phyloP scores from a whole-genome alignment of 306 rosid species.

The Cucurbita ficifolia region DNA sequence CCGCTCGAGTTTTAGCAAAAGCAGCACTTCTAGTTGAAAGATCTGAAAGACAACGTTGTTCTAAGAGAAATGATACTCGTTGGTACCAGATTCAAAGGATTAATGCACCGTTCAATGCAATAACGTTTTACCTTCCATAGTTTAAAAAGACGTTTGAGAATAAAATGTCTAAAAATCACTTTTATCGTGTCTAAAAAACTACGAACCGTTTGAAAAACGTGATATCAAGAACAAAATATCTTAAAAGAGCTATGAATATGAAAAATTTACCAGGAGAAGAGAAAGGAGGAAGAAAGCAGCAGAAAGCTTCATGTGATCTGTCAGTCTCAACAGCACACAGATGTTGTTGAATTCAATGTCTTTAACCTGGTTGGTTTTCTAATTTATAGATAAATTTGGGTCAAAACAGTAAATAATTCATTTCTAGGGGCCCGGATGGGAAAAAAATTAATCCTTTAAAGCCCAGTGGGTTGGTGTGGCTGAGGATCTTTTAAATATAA shows the following conservation, averaged over 20 bases:
- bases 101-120: too few species aligned
- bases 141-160: not conserved
- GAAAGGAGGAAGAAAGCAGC: slow-evolving; percentile 6
- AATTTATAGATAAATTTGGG: not conserved
- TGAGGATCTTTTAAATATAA: not conserved
- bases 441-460: not conserved
- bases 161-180: not conserved
- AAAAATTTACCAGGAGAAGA: slow-evolving; percentile 13
- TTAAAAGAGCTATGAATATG: not conserved
- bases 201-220: not conserved
- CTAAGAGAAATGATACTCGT: too few species aligned
- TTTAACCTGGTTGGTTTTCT: not conserved
- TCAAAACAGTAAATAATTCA: not conserved
- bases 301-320: slow-evolving; percentile 4
- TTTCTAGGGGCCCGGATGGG: not conserved
- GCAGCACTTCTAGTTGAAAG: too few species aligned
- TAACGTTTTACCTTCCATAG: too few species aligned
- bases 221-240: not conserved
- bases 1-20: too few species aligned
- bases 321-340: not conserved
- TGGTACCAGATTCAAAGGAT: too few species aligned
- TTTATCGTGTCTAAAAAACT: too few species aligned
- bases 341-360: not conserved
- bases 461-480: not conserved
- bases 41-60: too few species aligned